Conservation (phyloP, 2,329 filamentous ascomycete genomes). For the Botrytis byssoidea region DNA sequence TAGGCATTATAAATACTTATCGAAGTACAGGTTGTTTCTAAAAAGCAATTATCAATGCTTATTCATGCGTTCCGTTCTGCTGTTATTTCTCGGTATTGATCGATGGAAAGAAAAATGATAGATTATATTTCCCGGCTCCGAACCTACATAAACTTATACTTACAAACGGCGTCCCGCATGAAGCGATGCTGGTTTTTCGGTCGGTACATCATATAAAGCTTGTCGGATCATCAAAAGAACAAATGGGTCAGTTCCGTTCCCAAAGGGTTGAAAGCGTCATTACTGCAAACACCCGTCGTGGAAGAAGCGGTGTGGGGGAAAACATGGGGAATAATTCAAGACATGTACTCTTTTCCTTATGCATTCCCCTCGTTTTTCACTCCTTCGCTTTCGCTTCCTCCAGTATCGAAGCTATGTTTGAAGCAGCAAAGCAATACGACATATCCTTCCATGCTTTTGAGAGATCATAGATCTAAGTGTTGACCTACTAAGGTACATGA, state of each 20-base stretch:
- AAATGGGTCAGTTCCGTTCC: not conserved
- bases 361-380: not conserved
- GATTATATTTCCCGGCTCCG: not conserved
- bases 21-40: not conserved
- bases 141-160: not conserved
- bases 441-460: not conserved
- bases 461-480: not conserved
- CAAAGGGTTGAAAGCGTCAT: constrained; percentile 7
- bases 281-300: constrained; percentile 1
- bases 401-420: not conserved
- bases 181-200: not conserved
- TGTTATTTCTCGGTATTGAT: not conserved
- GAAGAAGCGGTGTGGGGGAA: constrained; percentile 16
- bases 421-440: not conserved
- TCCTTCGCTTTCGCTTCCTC: constrained; percentile 7
- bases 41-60: not conserved
- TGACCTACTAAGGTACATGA: not conserved
- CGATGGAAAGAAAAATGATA: constrained; percentile 8
- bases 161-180: constrained; percentile 11
- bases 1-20: constrained; percentile 10
- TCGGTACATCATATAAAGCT: constrained; percentile 15
- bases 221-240: constrained; percentile 7
- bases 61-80: constrained; percentile 4
- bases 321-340: not conserved
- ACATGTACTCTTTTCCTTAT: not conserved